These are phyloP conservation scores for Solanum paucissectum DNA, from an alignment of 257 asterid genomes.

Conservation along the genomic window DNA sequence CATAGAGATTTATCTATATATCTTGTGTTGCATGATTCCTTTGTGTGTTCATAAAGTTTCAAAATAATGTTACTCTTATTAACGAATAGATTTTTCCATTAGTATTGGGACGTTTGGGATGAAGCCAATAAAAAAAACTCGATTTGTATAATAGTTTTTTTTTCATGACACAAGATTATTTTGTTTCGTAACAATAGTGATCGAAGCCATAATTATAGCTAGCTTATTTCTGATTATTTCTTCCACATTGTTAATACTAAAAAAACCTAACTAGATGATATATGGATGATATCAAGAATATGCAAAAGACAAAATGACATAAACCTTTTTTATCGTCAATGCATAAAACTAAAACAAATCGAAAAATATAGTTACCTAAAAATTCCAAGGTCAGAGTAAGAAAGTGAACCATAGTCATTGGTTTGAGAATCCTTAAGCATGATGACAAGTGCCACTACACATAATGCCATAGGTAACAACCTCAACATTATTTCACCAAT, in stretches of 20 bases:
- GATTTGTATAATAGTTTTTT: too few relatives aligned
- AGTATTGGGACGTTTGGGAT: neutral
- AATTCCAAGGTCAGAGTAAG: slow-evolving; percentile 69
- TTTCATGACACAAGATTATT: too few relatives aligned
- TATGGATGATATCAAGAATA: neutral
- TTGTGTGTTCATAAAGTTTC: neutral
- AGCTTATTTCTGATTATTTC: neutral
- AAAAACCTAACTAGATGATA: neutral
- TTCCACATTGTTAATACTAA: neutral
- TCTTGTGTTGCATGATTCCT: neutral
- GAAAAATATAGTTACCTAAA: slow-evolving; percentile 32
- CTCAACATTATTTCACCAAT: slow-evolving; percentile 79
- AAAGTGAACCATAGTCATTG: slow-evolving; percentile 56
- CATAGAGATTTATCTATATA: neutral
- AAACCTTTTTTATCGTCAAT: neutral
- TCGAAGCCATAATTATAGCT: neutral
- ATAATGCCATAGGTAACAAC: slow-evolving; percentile 53
- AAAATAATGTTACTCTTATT: too few relatives aligned
- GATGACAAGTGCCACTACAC: slow-evolving; percentile 59
- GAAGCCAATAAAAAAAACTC: neutral
- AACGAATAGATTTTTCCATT: neutral
- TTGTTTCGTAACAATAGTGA: neutral
- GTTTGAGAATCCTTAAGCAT: slow-evolving; percentile 81
- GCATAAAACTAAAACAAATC: neutral
- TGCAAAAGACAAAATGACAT: neutral